Conservation (phyloP, 805 yeast genomes). For the Nakazawaea wyomingensis region DNA sequence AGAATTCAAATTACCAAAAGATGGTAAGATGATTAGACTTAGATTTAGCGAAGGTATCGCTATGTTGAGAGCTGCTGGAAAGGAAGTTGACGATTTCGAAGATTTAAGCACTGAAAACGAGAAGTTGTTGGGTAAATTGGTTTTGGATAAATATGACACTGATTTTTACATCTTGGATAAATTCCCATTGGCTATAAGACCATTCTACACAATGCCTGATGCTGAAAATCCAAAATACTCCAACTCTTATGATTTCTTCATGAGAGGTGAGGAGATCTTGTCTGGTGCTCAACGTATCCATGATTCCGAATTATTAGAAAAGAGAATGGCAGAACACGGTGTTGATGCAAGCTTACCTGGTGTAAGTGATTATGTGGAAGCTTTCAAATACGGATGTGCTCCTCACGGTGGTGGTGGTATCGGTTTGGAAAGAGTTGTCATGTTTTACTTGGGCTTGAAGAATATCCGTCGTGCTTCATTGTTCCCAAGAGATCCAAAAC, state of each 20-base stretch:
- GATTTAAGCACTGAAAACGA: slow-evolving; percentile 94
- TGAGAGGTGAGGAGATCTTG: slow-evolving; percentile 99
- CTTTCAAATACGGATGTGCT: slow-evolving; percentile 91
- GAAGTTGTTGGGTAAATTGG: slow-evolving; percentile 84
- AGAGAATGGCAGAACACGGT: slow-evolving; percentile 80
- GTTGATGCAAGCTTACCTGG: slow-evolving; percentile 81
- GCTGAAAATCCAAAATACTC: slow-evolving; percentile 88
- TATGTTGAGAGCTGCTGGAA: slow-evolving; percentile 82
- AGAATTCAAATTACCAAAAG: slow-evolving; percentile 90
- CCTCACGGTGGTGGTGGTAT: slow-evolving; percentile 99
- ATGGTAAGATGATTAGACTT: slow-evolving; percentile 88
- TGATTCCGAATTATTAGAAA: slow-evolving; percentile 75
- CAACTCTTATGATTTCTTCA: slow-evolving; percentile 97
- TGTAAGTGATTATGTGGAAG: slow-evolving; percentile 83
- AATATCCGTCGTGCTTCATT: slow-evolving; percentile 97
- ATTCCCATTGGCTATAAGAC: slow-evolving; percentile 95
- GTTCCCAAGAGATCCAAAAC: slow-evolving; percentile 98
- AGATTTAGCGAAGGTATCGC: slow-evolving; percentile 89
- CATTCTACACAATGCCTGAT: slow-evolving; percentile 99
- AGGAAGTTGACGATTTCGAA: slow-evolving; percentile 79
- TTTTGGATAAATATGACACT: slow-evolving; percentile 91
- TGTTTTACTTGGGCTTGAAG: slow-evolving; percentile 96
- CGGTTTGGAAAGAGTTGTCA: slow-evolving; percentile 96
- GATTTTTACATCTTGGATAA: slow-evolving; percentile 98
- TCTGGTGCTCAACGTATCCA: slow-evolving; percentile 99